Base-by-base conservation (phyloP, 345 rosid genomes). In the Mallotus nudiflorus region DNA sequence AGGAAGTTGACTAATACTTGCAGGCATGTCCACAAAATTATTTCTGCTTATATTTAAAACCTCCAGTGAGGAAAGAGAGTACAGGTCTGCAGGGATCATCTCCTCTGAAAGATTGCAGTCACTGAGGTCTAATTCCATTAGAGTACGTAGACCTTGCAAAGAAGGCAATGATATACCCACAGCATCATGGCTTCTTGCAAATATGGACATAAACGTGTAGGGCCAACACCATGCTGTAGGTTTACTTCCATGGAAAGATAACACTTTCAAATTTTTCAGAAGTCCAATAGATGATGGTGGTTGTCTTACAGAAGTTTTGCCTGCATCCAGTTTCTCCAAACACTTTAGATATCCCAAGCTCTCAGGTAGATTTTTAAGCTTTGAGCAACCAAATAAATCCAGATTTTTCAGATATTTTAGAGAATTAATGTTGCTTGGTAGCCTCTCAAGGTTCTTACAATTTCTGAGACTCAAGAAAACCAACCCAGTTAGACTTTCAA, bases 241-340 rank as follows among this genome's bases (percentile, higher is more conserved):
- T 44, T 44, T 44, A 16, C 11, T 44, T 63, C 67, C 67, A 44
- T 50, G 19, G 49, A 63, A 44, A 15, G 67, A 63, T 24, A 63
- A 44, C 31, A 44, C 20, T 63, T 42, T 63, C 52, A 63, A 52
- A 63, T 63, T 44, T 63, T 24, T n/a, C 52, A 63, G 29, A 6
- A 63, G 19, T 44, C 37, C 20, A 44, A 63, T 63, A 37, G 52
- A 44, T 52, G 67, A 63, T 44, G 67, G 67, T 16, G 37, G 67
- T 27, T 63, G 37, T 25, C 67, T 63, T 44, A 63, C 51, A 63
- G 67, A 50, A 44, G 67, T 63, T 63, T 63, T 50, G 5, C 52
- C 67, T 45, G 27, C 31, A 63, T 63, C 52, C 67, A 63, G 52
- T 37, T 63, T 63, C 52, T 63, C 67, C 33, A 63, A 63, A 42